Evolutionary conservation across 495 filamentous ascomycete species (phyloP), one percentile per base, ranked within the genome.

Genomic region (Penicillium roqueforti): DNA sequence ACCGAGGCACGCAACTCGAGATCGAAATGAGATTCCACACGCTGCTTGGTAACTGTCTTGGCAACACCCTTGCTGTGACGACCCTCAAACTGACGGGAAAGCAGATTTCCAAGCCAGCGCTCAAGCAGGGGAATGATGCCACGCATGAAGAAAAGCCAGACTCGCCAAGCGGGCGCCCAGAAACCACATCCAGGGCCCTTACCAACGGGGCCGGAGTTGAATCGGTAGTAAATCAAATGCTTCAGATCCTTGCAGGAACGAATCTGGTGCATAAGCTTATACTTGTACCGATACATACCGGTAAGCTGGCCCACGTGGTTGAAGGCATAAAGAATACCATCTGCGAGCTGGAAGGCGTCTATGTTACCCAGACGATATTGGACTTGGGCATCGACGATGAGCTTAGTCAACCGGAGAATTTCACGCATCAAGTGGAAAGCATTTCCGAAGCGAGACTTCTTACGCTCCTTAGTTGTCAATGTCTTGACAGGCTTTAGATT

Each of bases 251-350:
- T 99, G 76, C 95, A 99, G 3, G 95, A 93, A 43, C 95, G 91
- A 62, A 99, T 97, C 72, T 99, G 95, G 69, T 99, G 95, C 95
- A 99, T 99, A 32, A 99, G 81, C 77, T 99, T 99, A 76, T 99
- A 99, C 80, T 99, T 99, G 83, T 99, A 99, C 25, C 95, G 89
- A 74, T 99, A 99, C 95, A 99, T 99, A 63, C 95, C 95, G 23
- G 95, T 99, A 47, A 99, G 77, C 73, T 99, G 95, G 46, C 95
- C 95, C 52, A 99, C 95, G 61, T 99, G 95, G 74, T 99, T 99
- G 79, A 99, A 97, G 26, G 95, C 95, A 65, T 97, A 99, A 9
- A 97, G 79, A 51, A 99, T 99, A 69, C 95, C 95, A 69, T 99
- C 95, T 4, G 95, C 95, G 50, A 99, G 85, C 67, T 99, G 95